These are phyloP conservation scores for Rutidosis leptorrhynchoides DNA, from an alignment of 129 eudicot species.

Conservation along the genomic window DNA sequence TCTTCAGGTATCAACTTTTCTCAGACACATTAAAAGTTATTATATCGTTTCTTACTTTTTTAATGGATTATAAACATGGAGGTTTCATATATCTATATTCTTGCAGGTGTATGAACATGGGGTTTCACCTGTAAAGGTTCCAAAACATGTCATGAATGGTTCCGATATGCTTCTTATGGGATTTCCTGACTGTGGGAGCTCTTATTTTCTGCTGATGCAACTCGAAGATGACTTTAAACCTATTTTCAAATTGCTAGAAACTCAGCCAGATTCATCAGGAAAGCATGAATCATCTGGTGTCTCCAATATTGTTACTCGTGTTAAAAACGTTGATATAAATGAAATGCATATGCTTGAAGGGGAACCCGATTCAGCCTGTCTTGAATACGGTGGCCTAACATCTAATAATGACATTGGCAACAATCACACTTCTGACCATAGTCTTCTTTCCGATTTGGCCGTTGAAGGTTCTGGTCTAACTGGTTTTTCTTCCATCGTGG, in stretches of 20 bases:
- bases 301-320: conserved; percentile 45
- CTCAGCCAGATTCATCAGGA: conserved; percentile 60
- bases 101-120: conserved; percentile 85
- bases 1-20: conserved; percentile 65
- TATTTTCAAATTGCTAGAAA: conserved; percentile 68
- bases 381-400: conserved; percentile 43
- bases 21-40: not conserved
- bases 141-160: conserved; percentile 61
- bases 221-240: conserved; percentile 82
- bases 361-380: conserved; percentile 62
- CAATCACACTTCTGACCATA: conserved; percentile 49
- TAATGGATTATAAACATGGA: not conserved
- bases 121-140: conserved; percentile 64
- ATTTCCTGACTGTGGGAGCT: conserved; percentile 92
- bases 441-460: conserved; percentile 45
- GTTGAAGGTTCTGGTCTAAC: conserved; percentile 54
- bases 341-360: conserved; percentile 74
- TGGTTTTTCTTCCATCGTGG: conserved; percentile 80
- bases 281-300: conserved; percentile 48
- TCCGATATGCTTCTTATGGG: conserved; percentile 79
- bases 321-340: conserved; percentile 55
- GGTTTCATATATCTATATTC: conserved; percentile 7
- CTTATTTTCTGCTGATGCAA: conserved; percentile 82
- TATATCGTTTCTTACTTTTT: not conserved
- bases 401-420: conserved; percentile 34